These are phyloP conservation scores for Sporothrix luriei DNA, from an alignment of 2,329 filamentous ascomycete genomes.

Conservation along the genomic window DNA sequence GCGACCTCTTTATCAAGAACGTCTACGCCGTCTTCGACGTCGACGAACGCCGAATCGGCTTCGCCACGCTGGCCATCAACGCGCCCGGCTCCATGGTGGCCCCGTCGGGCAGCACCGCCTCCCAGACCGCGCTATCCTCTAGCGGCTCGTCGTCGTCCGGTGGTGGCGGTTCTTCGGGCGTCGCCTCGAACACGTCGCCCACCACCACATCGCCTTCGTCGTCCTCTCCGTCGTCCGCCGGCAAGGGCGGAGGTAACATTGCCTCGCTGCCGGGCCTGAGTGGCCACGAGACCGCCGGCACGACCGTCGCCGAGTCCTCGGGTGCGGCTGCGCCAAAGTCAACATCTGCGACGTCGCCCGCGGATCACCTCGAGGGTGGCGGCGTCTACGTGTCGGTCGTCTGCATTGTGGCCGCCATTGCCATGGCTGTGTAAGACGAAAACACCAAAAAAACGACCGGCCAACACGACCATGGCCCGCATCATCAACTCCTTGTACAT, in stretches of 20 bases:
- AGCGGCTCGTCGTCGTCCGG: constrained; percentile 2
- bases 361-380: constrained; percentile 37
- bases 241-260: constrained; percentile 11
- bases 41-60: constrained; percentile 61
- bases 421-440: constrained; percentile 35
- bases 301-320: constrained; percentile 38
- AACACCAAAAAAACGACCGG: no score
- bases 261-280: constrained; percentile 42
- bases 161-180: constrained; percentile 30
- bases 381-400: constrained; percentile 35
- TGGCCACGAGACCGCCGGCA: constrained; percentile 45
- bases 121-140: constrained; percentile 17
- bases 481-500: not conserved
- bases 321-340: constrained; percentile 33
- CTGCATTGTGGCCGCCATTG: constrained; percentile 38
- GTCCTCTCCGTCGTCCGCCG: constrained; percentile 28
- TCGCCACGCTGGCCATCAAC: constrained; percentile 26
- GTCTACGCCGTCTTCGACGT: constrained; percentile 85
- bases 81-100: not conserved
- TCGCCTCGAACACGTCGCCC: constrained; percentile 32
- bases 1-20: constrained; percentile 85
- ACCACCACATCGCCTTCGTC: constrained; percentile 35
- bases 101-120: constrained; percentile 7
- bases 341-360: constrained; percentile 38
- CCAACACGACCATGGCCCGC: not conserved